Evolutionary conservation across 129 eudicot species (phyloP).

Genomic region (Apium graveolens): DNA sequence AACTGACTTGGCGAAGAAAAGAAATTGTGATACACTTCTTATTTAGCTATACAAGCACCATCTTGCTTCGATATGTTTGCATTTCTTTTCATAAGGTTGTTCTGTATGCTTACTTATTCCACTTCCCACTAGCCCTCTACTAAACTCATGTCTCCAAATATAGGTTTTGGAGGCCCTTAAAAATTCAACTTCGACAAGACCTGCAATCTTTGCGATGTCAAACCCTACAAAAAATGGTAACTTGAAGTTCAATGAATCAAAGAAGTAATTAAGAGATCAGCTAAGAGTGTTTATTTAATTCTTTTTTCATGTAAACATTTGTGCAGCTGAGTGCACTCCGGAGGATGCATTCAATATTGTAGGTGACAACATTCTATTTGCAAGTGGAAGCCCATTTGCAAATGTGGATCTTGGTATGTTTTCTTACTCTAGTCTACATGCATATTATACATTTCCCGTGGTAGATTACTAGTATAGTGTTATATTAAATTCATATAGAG

Average conservation of each 20-base stretch:
- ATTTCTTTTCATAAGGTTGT: neutral
- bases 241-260: slow-evolving; percentile 6
- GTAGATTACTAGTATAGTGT: neutral
- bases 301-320: slow-evolving; percentile 10
- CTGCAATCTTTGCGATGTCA: slow-evolving; percentile 96
- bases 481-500: neutral
- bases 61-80: neutral
- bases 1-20: neutral
- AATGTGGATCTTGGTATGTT: slow-evolving; percentile 83
- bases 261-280: neutral
- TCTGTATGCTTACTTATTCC: neutral
- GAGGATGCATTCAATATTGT: slow-evolving; percentile 82
- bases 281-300: slow-evolving; percentile 2
- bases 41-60: neutral
- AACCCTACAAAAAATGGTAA: slow-evolving; percentile 90
- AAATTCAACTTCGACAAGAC: slow-evolving; percentile 89
- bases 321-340: slow-evolving; percentile 87
- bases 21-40: neutral
- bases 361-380: slow-evolving; percentile 74
- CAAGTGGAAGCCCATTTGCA: slow-evolving; percentile 85
- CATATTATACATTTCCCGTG: neutral
- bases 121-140: neutral
- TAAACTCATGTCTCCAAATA: neutral
- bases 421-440: neutral
- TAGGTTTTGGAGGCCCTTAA: slow-evolving; percentile 94